Evolutionary conservation across 371 early-diverging fungal species (phyloP), one percentile per base, ranked within the genome.

Genomic region (Fennellomyces sp.): DNA sequence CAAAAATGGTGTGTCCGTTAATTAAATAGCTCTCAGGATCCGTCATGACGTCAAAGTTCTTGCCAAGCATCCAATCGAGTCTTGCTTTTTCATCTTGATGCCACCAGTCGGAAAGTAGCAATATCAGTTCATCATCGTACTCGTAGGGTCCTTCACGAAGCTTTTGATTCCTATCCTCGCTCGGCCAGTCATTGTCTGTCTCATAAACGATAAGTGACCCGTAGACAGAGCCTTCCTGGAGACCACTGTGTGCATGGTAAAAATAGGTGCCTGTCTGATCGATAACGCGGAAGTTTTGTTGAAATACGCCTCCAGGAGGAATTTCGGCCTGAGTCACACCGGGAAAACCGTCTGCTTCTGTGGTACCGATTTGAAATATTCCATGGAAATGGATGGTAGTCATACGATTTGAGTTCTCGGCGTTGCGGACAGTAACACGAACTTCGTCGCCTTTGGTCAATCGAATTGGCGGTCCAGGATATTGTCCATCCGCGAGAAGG

Each of bases 171-270:
- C 42, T 15, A 26, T 51, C 45, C 6, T 45, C 25, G 11, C 33
- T 26, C 4, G 72, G 72, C 58, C 68, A 65, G 17, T 71, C 66
- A 5, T 68, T 50, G 6, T 68, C 60, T 6, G 65, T 53, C 42
- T 78, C 80, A 19, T 78, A 72, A 2, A 82, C 66, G 60, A 82
- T 77, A 28, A 82, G 64, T 1, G 81, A 64, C 13, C 81, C 83
- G 29, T 75, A 63, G 10, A 73, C 57, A 1, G 69, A 60, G 21
- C 64, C 66, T 35, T 75, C 76, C 51, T 79, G 79, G 8, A 79
- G 31, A 29, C 64, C 73, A 10, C 66, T 65, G 19, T 79, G 80
- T 0, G 76, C 76, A 64, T 79, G 76, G 35, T 79, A 79, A 56
- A 72, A 79, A 29, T 72, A 81, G 8, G 81, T 81, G n/a, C 78